Base-by-base conservation (phyloP, 495 filamentous ascomycete genomes). In the Penicillium cinerascens region DNA sequence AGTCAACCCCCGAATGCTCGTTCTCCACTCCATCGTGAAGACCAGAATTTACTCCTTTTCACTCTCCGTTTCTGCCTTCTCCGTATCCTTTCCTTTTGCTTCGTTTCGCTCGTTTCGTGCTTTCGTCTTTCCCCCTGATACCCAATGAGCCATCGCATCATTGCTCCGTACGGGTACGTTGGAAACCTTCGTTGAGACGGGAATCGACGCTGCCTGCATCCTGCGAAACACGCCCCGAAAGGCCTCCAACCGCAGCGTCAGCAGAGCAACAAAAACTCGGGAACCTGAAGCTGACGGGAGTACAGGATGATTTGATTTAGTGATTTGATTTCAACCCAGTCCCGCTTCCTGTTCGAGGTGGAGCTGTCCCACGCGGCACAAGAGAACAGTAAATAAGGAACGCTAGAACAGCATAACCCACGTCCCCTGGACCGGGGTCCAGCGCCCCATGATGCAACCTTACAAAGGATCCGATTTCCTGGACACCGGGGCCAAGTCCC, bases 401-500 rank as follows among this genome's bases (percentile, higher is more conserved):
- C 45, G 35, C 9, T 29, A 25, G 39, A 29, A 59, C 18, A 29
- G 35, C 42, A 20, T 39, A 29, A 55, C 41, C 50, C 40, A 51
- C 11, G n/a, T 43, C 49, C n/a, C 29, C 20, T 23, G 50, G 47
- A 44, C 50, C 41, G 26, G 38, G 42, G 45, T 49, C 40, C 22
- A 13, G 11, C 22, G 41, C 37, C 29, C 33, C 51, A 66, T 41
- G 38, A 72, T 72, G 68, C 66, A 66, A 58, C 52, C 61, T 52
- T 63, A 48, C 63, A 68, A 58, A 71, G 65, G 63, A 59, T 60
- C 61, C 54, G 68, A 74, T 47, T 61, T 63, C 49, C 56, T 68
- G 56, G 68, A 73, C 9, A 59, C 60, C 35, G 61, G 64, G 52
- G 54, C 59, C 39, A 21, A 65, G 52, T 65, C 71, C 50, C 73